Base-by-base conservation (phyloP, 208 protist genomes). In the Trypanosoma grayi region DNA sequence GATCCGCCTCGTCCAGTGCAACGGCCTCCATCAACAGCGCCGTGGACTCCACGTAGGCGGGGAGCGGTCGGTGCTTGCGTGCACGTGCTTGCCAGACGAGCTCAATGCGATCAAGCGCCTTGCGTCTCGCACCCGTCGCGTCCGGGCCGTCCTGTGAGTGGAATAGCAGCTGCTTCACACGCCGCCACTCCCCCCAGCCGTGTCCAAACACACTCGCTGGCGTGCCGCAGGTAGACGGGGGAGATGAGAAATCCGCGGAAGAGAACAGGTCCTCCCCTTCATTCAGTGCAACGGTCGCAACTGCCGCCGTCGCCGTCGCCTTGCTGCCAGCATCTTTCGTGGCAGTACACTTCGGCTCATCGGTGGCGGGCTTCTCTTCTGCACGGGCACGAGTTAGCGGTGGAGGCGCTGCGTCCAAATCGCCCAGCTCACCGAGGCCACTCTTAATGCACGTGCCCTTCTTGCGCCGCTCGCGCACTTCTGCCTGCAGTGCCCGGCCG, bases 41-140 rank as follows among this genome's bases (percentile, higher is more conserved):
- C 22, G 88, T 95, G 0, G 85, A 27, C 48, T 89, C 85, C 31
- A 89, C 79, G 56, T 92, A 92, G 11, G 78, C 31, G 0, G 88
- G 88, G 39, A 95, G 36, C 9, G 48, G 56, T 0, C 83, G 83
- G 16, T 81, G 52, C 24, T 75, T 73, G 24, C 88, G 85, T 2
- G 45, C 68, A 10, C 88, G 82, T 27, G 74, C 68, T 39, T 66
- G 72, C 85, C 88, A 95, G 16, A 89, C 44, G 25, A 40, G 43
- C 20, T 69, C 34, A 18, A 91, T 75, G 18, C 5, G 34, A 4
- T 37, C 36, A 22, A 95, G 59, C 11, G 85, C 80, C 18, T 16
- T n/a, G 6, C 67, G 72, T 70, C 85, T 83, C 39, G 40, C 80
- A 0, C 63, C 56, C 1, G 58, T 52, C 8, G 69, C 67, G 8